Conservation (phyloP, 1,139 yeast genomes). For the Blastobotrys indianensis region DNA sequence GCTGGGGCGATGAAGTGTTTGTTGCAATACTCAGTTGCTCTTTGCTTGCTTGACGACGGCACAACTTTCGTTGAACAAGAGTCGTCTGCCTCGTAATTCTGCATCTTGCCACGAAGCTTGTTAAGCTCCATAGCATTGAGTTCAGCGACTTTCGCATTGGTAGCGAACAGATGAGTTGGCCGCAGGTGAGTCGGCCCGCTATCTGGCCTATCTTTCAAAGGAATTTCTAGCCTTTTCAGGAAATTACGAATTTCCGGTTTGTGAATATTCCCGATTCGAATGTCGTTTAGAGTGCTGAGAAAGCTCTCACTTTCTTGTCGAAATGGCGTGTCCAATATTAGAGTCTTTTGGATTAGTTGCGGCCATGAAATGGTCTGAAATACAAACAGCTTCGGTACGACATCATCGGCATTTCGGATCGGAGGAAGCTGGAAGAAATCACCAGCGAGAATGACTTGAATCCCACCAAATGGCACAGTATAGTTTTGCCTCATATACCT, state of each 20-base stretch:
- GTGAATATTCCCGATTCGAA: slow-evolving; percentile 59
- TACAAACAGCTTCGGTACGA: slow-evolving; percentile 55
- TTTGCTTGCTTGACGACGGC: too few species aligned
- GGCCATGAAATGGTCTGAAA: slow-evolving; percentile 79
- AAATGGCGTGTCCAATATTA: slow-evolving; percentile 71
- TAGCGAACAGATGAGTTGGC: slow-evolving; percentile 72
- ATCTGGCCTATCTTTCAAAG: too few species aligned
- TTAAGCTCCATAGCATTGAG: slow-evolving; percentile 58
- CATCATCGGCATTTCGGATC: slow-evolving; percentile 35
- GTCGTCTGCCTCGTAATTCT: slow-evolving; percentile 48
- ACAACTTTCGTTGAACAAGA: slow-evolving; percentile 24
- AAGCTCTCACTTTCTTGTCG: slow-evolving; percentile 83
- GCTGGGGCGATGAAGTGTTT: slow-evolving; percentile 44
- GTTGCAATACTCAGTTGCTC: slow-evolving; percentile 1
- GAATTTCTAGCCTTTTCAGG: slow-evolving; percentile 38
- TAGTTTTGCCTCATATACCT: slow-evolving; percentile 33
- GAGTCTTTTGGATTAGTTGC: slow-evolving; percentile 42
- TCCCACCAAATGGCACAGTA: slow-evolving; percentile 60
- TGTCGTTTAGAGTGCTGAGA: slow-evolving; percentile 64
- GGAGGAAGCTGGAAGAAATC: slow-evolving; percentile 88
- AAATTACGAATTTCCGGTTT: slow-evolving; percentile 40
- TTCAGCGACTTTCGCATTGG: slow-evolving; percentile 63
- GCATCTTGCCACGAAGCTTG: slow-evolving; percentile 38
- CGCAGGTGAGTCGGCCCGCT: too few species aligned
- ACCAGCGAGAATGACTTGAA: slow-evolving; percentile 72